phyloP scores from a whole-genome alignment of 352 stramenopile species.

The Halophytophthora polymorphica region DNA sequence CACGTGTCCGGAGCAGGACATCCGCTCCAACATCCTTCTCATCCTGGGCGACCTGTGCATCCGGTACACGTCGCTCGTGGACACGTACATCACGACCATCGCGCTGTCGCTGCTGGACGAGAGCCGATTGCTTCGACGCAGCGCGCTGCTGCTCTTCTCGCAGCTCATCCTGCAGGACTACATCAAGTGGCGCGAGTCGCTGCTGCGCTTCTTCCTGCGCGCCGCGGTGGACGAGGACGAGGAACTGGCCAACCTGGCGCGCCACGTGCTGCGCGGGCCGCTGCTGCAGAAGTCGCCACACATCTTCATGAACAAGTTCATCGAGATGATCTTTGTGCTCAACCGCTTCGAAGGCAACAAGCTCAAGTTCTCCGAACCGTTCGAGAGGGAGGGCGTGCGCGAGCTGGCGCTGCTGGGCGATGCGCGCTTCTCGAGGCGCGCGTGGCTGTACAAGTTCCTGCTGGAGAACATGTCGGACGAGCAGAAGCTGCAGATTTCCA shows the following conservation, averaged over 20 bases:
- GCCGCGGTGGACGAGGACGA: conserved; percentile 93
- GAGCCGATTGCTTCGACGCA: conserved; percentile 89
- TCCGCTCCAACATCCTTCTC: conserved; percentile 96
- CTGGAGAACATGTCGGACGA: conserved; percentile 94
- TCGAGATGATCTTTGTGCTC: conserved; percentile 96
- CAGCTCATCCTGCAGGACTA: conserved; percentile 97
- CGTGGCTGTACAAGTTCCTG: conserved; percentile 93
- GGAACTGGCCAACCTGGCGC: conserved; percentile 90
- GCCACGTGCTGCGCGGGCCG: conserved; percentile 90
- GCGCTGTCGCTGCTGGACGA: conserved; percentile 90
- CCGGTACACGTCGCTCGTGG: conserved; percentile 95
- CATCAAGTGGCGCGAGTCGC: conserved; percentile 96
- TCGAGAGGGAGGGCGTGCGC: conserved; percentile 63
- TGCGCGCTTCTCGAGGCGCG: conserved; percentile 60
- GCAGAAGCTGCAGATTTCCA: conserved; percentile 95
- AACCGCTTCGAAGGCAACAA: conserved; percentile 77
- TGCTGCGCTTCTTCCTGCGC: conserved; percentile 95
- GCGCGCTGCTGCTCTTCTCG: conserved; percentile 94
- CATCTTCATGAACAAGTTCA: conserved; percentile 96
- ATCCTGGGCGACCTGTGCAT: conserved; percentile 96
- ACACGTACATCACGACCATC: conserved; percentile 95
- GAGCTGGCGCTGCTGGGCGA: conserved; percentile 61
- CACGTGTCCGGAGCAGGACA: conserved; percentile 73
- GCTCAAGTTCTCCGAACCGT: conserved; percentile 59
- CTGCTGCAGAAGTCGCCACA: conserved; percentile 91